A percentile compares a stretch with the other conserved stretches of the same genome.
Evolutionary conservation across 768 basidiomycete species (phyloP).

Genomic region (Phylloporus sp.): DNA sequence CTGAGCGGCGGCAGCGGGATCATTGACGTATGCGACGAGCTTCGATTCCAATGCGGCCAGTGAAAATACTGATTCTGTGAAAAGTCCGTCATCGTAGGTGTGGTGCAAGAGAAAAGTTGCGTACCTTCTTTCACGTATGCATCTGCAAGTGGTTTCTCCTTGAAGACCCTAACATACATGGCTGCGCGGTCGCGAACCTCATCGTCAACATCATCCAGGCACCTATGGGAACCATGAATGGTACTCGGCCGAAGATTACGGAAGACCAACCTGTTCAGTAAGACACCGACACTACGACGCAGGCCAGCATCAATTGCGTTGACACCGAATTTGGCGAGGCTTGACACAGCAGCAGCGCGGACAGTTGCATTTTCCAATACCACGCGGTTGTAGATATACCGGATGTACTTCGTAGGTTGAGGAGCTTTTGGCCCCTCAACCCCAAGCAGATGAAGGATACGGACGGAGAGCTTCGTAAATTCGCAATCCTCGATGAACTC

Average conservation of each 20-base stretch:
- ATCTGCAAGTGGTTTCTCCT: constrained; percentile 74
- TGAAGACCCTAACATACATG: constrained; percentile 82
- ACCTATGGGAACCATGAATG: constrained; percentile 37
- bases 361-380: constrained; percentile 98
- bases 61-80: constrained; percentile 87
- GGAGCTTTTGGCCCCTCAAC: constrained; percentile 93
- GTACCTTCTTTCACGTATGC: constrained; percentile 89
- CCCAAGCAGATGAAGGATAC: constrained; percentile 91
- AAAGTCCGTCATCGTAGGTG: not conserved
- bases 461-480: constrained; percentile 97
- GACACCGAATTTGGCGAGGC: constrained; percentile 94
- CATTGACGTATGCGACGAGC: constrained; percentile 90
- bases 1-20: constrained; percentile 59
- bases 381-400: constrained; percentile 99
- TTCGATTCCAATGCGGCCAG: constrained; percentile 85
- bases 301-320: constrained; percentile 74
- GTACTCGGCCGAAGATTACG: not conserved
- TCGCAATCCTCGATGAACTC: constrained; percentile 99
- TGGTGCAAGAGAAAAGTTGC: constrained; percentile 14
- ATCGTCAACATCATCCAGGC: constrained; percentile 96
- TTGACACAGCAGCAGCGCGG: constrained; percentile 91
- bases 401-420: constrained; percentile 98
- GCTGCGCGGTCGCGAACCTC: constrained; percentile 98
- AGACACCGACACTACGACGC: constrained; percentile 80
- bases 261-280: constrained; percentile 69